Conservation (phyloP, 805 yeast genomes). For the Candida insectalens region DNA sequence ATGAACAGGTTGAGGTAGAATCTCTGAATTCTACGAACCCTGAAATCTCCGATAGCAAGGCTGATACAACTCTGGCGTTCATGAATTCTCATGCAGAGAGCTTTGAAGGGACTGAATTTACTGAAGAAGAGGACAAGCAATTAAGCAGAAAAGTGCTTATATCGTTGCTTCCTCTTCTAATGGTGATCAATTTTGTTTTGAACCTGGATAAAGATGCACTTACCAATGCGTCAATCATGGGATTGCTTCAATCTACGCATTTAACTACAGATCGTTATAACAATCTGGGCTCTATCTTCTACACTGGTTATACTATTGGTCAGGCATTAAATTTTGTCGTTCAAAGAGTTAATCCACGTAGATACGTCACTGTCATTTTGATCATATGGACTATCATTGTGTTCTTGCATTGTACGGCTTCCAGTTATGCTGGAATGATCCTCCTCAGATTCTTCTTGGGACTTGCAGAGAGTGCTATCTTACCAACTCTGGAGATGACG, state of each 20-base stretch:
- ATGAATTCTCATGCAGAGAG: conserved; percentile 13
- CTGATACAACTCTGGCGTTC: conserved; percentile 20
- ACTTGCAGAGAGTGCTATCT: conserved; percentile 34
- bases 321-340: conserved; percentile 33
- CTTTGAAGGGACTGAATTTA: conserved; percentile 14
- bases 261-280: conserved; percentile 34
- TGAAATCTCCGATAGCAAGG: too few species aligned
- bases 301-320: conserved; percentile 40
- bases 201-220: conserved; percentile 34
- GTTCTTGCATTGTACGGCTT: conserved; percentile 36
- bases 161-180: conserved; percentile 17
- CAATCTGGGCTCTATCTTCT: conserved; percentile 42
- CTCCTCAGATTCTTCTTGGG: conserved; percentile 43
- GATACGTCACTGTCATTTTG: conserved; percentile 27
- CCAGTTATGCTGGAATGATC: conserved; percentile 35
- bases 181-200: conserved; percentile 17
- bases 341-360: conserved; percentile 34
- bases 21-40: too few species aligned
- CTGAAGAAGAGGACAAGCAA: conserved; percentile 12
- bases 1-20: too few species aligned
- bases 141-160: conserved; percentile 12
- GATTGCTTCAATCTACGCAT: conserved; percentile 36
- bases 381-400: conserved; percentile 36
- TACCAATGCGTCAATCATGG: conserved; percentile 32
- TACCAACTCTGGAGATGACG: conserved; percentile 36